Evolutionary conservation across 176 grass and related monocot genomes (phyloP).

Genomic region (Echinochloa phyllopogon): DNA sequence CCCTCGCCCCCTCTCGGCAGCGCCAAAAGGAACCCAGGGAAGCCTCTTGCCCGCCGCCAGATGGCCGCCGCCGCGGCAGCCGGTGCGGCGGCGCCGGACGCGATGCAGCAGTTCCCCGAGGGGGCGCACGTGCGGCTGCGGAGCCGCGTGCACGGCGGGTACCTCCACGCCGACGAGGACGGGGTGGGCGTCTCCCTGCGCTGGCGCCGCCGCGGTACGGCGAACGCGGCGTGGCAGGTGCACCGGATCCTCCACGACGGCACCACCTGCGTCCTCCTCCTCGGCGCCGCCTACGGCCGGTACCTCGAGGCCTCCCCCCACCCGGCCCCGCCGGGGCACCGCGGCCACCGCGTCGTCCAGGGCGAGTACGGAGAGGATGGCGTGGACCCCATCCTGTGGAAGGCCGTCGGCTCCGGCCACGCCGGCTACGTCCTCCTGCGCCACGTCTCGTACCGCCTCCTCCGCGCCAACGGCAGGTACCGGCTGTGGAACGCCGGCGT

Average conservation of each 20-base stretch:
- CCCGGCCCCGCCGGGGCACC: not conserved
- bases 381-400: constrained; percentile 8
- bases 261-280: constrained; percentile 15
- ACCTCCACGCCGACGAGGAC: constrained; percentile 32
- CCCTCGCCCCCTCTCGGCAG: not conserved
- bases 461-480: constrained; percentile 22
- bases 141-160: constrained; percentile 28
- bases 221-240: constrained; percentile 33
- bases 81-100: not conserved
- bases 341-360: constrained; percentile 10
- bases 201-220: not conserved
- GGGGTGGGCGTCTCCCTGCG: constrained; percentile 13
- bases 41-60: not conserved
- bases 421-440: not conserved
- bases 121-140: constrained; percentile 24
- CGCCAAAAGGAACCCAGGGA: not conserved
- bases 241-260: not conserved
- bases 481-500: not conserved
- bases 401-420: not conserved
- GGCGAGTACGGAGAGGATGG: not conserved
- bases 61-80: not conserved
- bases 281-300: constrained; percentile 38
- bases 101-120: constrained; percentile 38
- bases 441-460: constrained; percentile 14
- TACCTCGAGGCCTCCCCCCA: constrained; percentile 17